phyloP scores from a whole-genome alignment of 2,329 filamentous ascomycete species.

The Aspergillus fructus region DNA sequence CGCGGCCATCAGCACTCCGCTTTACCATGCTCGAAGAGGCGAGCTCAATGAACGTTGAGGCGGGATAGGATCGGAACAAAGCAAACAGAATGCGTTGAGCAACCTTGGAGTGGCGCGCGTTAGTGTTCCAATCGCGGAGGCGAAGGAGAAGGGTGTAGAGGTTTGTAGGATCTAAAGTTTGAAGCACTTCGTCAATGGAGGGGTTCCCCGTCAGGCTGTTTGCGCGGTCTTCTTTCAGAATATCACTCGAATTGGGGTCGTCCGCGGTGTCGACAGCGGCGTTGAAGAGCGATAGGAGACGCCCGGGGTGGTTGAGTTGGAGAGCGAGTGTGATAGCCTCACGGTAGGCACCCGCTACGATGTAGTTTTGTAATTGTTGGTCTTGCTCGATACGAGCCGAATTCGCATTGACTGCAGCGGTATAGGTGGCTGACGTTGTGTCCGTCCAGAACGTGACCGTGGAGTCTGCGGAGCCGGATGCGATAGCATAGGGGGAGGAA shows the following conservation, averaged over 20 bases:
- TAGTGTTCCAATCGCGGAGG: constrained; percentile 95
- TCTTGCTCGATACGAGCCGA: constrained; percentile 87
- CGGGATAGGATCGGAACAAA: constrained; percentile 77
- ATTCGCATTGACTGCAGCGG: constrained; percentile 69
- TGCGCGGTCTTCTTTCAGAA: constrained; percentile 25
- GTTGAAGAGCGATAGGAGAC: constrained; percentile 80
- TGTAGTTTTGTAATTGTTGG: constrained; percentile 90
- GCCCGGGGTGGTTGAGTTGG: constrained; percentile 89
- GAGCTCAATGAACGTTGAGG: constrained; percentile 70
- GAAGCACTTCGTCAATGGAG: constrained; percentile 78
- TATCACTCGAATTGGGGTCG: constrained; percentile 44
- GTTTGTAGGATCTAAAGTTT: constrained; percentile 77
- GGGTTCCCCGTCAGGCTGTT: constrained; percentile 46
- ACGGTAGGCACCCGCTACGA: constrained; percentile 81
- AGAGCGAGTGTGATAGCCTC: constrained; percentile 90
- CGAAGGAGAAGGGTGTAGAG: constrained; percentile 78
- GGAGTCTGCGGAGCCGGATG: constrained; percentile 89
- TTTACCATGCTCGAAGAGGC: constrained; percentile 43
- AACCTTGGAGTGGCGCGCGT: constrained; percentile 79
- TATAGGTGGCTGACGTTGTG: constrained; percentile 77
- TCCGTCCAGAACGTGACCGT: constrained; percentile 96
- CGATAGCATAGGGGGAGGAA: constrained; percentile 63
- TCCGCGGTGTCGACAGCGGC: constrained; percentile 74
- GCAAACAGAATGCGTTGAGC: constrained; percentile 82
- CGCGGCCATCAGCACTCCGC: constrained; percentile 30